Evolutionary conservation across 1,284 basidiomycete genomes (phyloP).

Genomic region (Uromyces viciae-fabae): DNA sequence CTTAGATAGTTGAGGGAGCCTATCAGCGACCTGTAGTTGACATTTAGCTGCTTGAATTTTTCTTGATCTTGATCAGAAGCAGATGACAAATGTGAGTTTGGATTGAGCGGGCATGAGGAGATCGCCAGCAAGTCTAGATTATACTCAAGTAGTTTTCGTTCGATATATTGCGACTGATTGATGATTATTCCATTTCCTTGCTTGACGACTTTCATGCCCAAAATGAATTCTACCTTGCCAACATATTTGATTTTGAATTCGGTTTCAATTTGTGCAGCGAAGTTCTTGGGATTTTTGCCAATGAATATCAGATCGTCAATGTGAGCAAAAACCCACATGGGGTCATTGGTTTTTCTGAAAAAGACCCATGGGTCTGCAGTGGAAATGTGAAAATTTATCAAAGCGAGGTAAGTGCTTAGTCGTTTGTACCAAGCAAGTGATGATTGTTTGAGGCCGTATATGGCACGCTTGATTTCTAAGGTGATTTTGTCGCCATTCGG

Average conservation of each 20-base stretch:
- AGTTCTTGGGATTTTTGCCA: background rate
- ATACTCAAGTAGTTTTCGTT: background rate
- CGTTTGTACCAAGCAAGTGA: too few species aligned
- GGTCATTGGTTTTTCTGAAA: background rate
- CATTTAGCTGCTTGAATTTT: background rate
- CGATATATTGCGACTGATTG: background rate
- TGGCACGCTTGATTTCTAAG: too few species aligned
- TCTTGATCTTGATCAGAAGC: too few species aligned
- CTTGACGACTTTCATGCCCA: background rate
- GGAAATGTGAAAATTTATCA: too few species aligned
- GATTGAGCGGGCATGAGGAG: conserved; percentile 11
- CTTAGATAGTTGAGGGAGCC: background rate
- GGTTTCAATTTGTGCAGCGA: background rate
- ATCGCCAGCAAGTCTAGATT: background rate
- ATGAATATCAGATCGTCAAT: background rate
- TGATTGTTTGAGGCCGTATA: too few species aligned
- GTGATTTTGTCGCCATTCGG: too few species aligned
- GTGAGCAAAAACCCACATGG: background rate
- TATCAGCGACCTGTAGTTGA: background rate
- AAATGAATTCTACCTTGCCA: background rate
- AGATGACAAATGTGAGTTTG: conserved; percentile 74
- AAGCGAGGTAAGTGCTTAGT: too few species aligned
- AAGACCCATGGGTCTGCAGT: background rate
- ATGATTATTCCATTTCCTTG: background rate
- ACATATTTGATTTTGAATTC: background rate